Evolutionary conservation across 2,329 filamentous ascomycete genomes (phyloP), one percentile per base, ranked within the genome.

Genomic region (Colletotrichum sp.): DNA sequence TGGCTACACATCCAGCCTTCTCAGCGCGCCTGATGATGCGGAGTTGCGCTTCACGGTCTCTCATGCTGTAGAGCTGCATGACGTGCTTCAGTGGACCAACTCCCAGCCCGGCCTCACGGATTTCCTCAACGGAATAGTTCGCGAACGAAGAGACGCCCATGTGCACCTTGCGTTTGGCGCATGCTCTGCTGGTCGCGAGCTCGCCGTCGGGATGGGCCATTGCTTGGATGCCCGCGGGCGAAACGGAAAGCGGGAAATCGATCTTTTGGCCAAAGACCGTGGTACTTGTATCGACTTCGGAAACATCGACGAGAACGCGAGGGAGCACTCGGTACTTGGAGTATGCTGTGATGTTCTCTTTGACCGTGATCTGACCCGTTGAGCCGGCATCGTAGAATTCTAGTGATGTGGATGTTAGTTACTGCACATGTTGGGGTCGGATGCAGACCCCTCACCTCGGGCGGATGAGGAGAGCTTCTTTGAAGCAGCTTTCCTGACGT

Each of bases 171-270:
- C 83, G 8, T 15, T 80, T 81, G 1, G 83, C 83, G 13, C 85
- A 87, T 4, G 88, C 89, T 6, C 85, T 83, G 3, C 87, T 88
- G 0, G 87, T 89, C 3, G 85, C 89, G 5, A 87, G 72, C 77
- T 91, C 89, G 10, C 89, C 89, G 52, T 90, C 88, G 0, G 84
- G 82, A 77, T 91, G 89, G 3, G 88, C 89, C n/a, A 91, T 83
- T 38, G 85, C 84, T 70, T 91, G 89, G 81, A 90, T 89, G 8
- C 89, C 89, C 2, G 89, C 87, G 0, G 89, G 89, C 21, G 87
- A 86, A 62, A 91, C 88, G 24, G 89, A 89, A 15, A 91, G 81
- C 0, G 89, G 89, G 7, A 90, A 81, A 3, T 84, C 80, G 67
- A 88, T 85, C 80, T 84, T 79, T 65, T 34, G 71, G 2, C 78